A percentile compares a stretch with the other conserved stretches of the same genome.
phyloP scores from a whole-genome alignment of 495 filamentous ascomycete genomes.

The Aspergillus coremiiformis region DNA sequence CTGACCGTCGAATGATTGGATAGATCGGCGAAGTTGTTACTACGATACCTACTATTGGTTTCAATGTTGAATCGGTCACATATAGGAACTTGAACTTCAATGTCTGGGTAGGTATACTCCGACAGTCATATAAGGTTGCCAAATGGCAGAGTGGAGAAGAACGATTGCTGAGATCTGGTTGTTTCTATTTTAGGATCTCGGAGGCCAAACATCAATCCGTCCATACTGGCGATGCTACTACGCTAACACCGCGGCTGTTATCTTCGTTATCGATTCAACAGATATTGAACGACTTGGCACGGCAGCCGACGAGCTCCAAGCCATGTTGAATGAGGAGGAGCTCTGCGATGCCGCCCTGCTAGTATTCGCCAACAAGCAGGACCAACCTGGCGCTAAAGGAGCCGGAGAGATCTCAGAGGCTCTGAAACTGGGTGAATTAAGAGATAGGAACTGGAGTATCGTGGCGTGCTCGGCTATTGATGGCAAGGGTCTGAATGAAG shows the following conservation, averaged over 20 bases:
- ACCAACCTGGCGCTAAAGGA: slow-evolving; percentile 94
- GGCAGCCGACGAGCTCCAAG: slow-evolving; percentile 82
- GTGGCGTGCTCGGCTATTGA: slow-evolving; percentile 95
- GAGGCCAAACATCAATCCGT: slow-evolving; percentile 92
- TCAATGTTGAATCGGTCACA: slow-evolving; percentile 96
- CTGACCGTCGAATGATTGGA: slow-evolving; percentile 16
- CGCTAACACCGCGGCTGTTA: slow-evolving; percentile 96
- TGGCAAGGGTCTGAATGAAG: slow-evolving; percentile 85
- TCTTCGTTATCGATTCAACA: slow-evolving; percentile 96
- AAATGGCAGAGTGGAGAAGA: not conserved
- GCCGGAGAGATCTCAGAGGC: slow-evolving; percentile 95
- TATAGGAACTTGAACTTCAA: slow-evolving; percentile 98
- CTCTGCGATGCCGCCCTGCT: slow-evolving; percentile 84
- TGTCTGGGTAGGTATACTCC: slow-evolving; percentile 68
- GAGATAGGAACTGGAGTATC: slow-evolving; percentile 98
- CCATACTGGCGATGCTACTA: slow-evolving; percentile 99
- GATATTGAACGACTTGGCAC: slow-evolving; percentile 92
- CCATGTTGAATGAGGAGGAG: slow-evolving; percentile 96
- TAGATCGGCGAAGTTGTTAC: slow-evolving; percentile 98
- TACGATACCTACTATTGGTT: slow-evolving; percentile 97
- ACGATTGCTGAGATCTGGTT: slow-evolving; percentile 7
- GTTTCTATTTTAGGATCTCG: slow-evolving; percentile 60
- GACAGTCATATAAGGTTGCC: no score
- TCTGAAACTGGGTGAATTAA: slow-evolving; percentile 76
- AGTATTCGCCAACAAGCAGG: slow-evolving; percentile 98